Percentiles rank a stretch among this genome's conserved stretches.
Evolutionary conservation across 2,329 filamentous ascomycete genomes (phyloP).

Genomic region (Arthrobotrys iridis): DNA sequence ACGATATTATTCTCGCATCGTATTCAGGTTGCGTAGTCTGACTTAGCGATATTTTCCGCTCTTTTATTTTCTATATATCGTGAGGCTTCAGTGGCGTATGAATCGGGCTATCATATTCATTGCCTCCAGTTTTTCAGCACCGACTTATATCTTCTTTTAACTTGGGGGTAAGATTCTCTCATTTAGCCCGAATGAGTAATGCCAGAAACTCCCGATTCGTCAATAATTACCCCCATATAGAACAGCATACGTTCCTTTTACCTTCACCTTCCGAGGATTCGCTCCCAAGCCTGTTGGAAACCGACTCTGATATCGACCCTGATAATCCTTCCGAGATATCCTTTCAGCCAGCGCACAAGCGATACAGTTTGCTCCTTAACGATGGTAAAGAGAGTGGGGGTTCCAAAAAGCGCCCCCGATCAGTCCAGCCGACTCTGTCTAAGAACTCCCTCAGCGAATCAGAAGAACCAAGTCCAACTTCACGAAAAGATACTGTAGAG

Average conservation of each 20-base stretch:
- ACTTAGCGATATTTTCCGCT: too few species aligned
- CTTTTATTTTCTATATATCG: too few species aligned
- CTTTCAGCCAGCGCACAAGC: background rate
- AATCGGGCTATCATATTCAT: too few species aligned
- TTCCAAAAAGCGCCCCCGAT: background rate
- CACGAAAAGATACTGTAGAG: background rate
- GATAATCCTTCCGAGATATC: slow-evolving; percentile 7
- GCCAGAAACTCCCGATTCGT: background rate
- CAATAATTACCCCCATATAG: background rate
- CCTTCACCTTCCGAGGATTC: slow-evolving; percentile 26
- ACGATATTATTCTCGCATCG: too few species aligned
- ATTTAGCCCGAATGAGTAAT: slow-evolving; percentile 12
- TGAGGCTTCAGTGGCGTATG: too few species aligned
- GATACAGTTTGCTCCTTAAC: background rate
- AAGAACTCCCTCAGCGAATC: background rate
- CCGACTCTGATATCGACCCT: slow-evolving; percentile 11
- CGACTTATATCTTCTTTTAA: too few species aligned
- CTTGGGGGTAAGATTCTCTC: too few species aligned
- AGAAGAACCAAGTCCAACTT: background rate
- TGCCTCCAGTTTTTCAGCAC: too few species aligned
- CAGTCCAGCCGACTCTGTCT: background rate
- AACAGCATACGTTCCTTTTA: slow-evolving; percentile 21
- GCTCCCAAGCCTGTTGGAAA: slow-evolving; percentile 30
- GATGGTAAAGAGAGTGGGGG: slow-evolving; percentile 20
- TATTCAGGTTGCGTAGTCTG: too few species aligned